Conservation (phyloP, 2,329 filamentous ascomycete genomes). For the Talaromyces marneffei region DNA sequence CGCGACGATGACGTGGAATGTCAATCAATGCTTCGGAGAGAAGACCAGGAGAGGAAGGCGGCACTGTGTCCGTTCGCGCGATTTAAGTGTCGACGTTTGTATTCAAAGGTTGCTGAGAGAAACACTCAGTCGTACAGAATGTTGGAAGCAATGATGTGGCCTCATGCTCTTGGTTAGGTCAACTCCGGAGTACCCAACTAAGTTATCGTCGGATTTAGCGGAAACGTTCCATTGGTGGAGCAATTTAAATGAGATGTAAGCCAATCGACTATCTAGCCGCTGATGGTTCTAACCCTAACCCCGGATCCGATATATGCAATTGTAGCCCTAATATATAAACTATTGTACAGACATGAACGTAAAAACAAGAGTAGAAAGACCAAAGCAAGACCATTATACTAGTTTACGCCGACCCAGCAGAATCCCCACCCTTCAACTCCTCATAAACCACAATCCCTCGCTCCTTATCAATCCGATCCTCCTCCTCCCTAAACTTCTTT, state of each 20-base stretch:
- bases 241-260: background rate
- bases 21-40: background rate
- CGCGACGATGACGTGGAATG: slow-evolving; percentile 1
- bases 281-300: background rate
- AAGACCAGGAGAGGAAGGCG: background rate
- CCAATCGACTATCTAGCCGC: background rate
- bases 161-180: background rate
- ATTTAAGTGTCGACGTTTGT: background rate
- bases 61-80: background rate
- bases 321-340: background rate
- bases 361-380: background rate
- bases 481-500: slow-evolving; percentile 50
- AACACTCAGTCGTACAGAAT: background rate
- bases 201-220: background rate
- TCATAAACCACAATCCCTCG: slow-evolving; percentile 31
- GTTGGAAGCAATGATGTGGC: background rate
- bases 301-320: background rate
- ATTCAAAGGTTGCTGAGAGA: background rate
- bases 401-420: background rate
- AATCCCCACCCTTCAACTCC: background rate
- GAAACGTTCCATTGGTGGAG: background rate
- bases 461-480: slow-evolving; percentile 49
- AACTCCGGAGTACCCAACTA: too few relatives aligned
- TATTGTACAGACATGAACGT: slow-evolving; percentile 1
- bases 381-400: background rate